A percentile compares a stretch with the other conserved stretches of the same genome.
These are phyloP conservation scores for Betula pendula DNA, from an alignment of 306 rosid genomes.

Conservation along the genomic window DNA sequence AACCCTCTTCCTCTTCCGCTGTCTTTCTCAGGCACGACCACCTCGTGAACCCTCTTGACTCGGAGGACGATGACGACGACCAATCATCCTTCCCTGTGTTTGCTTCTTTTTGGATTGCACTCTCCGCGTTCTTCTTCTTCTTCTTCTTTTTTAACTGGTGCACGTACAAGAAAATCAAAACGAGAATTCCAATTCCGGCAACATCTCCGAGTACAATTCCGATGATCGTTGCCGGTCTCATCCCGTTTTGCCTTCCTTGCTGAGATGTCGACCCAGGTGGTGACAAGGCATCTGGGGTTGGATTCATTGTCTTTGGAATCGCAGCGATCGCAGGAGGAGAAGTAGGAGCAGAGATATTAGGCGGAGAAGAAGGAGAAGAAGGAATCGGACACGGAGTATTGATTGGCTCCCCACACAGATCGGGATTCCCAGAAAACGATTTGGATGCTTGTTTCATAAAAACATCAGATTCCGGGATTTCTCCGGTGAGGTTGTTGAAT, in stretches of 20 bases:
- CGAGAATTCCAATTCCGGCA: slow-evolving; percentile 51
- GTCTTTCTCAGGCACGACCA: slow-evolving; percentile 83
- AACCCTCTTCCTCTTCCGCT: slow-evolving; percentile 46
- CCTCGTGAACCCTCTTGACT: slow-evolving; percentile 62
- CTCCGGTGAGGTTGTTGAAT: slow-evolving; percentile 67
- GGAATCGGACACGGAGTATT: slow-evolving; percentile 58
- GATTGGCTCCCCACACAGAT: slow-evolving; percentile 61
- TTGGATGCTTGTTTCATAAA: slow-evolving; percentile 41
- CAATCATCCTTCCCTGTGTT: slow-evolving; percentile 31
- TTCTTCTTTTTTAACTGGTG: slow-evolving; percentile 56
- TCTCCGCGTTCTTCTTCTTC: slow-evolving; percentile 48
- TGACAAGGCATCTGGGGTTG: slow-evolving; percentile 22
- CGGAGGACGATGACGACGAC: slow-evolving; percentile 59
- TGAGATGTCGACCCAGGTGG: slow-evolving; percentile 33
- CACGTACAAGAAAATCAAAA: slow-evolving; percentile 47
- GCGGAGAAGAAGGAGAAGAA: slow-evolving; percentile 52
- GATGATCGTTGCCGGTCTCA: slow-evolving; percentile 50
- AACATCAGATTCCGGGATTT: slow-evolving; percentile 48
- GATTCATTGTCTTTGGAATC: slow-evolving; percentile 55
- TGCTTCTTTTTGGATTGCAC: slow-evolving; percentile 37
- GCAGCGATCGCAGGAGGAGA: slow-evolving; percentile 93
- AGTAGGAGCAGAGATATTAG: slow-evolving; percentile 37
- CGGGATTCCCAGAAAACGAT: slow-evolving; percentile 53
- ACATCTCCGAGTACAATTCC: slow-evolving; percentile 78
- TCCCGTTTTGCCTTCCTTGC: slow-evolving; percentile 31